phyloP scores from a whole-genome alignment of 177 flowering plant species.

The Telopea speciosissima region DNA sequence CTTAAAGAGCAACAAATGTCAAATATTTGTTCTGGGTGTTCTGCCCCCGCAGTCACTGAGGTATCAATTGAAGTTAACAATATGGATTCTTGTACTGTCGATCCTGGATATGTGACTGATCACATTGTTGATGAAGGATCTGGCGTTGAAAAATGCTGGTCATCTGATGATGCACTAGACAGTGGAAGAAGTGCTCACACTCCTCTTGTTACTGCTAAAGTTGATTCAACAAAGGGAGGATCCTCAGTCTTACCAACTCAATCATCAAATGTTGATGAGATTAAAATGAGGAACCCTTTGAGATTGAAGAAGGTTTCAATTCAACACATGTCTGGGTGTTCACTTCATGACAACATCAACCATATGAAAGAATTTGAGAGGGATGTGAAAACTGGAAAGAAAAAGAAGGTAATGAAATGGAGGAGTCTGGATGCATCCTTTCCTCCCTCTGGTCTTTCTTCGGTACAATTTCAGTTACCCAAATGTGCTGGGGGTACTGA shows the following conservation, averaged over 20 bases:
- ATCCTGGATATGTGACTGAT: slow-evolving; percentile 20
- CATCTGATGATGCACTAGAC: slow-evolving; percentile 44
- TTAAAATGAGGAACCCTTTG: slow-evolving; percentile 29
- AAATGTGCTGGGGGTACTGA: slow-evolving; percentile 9
- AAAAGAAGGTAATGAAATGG: slow-evolving; percentile 28
- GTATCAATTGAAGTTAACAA: slow-evolving; percentile 35
- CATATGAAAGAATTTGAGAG: slow-evolving; percentile 11
- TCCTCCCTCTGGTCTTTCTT: slow-evolving; percentile 18
- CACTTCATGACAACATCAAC: slow-evolving; percentile 14
- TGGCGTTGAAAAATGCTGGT: slow-evolving; percentile 41
- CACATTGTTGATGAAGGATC: slow-evolving; percentile 50
- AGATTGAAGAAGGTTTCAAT: slow-evolving; percentile 29
- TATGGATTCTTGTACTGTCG: slow-evolving; percentile 34
- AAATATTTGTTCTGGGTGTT: slow-evolving; percentile 46
- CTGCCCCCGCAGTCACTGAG: slow-evolving; percentile 51
- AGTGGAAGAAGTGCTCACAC: slow-evolving; percentile 35
- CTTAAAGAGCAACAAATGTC: slow-evolving; percentile 47
- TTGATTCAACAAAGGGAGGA: slow-evolving; percentile 11
- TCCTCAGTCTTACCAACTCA: slow-evolving; percentile 16
- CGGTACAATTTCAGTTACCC: slow-evolving; percentile 11
- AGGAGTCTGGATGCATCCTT: slow-evolving; percentile 29
- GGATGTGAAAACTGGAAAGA: slow-evolving; percentile 24
- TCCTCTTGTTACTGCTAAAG: slow-evolving; percentile 16
- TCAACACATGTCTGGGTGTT: slow-evolving; percentile 13
- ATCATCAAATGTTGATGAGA: slow-evolving; percentile 30